Percentiles rank a stretch among this genome's conserved stretches.
Evolutionary conservation across 1,139 yeast species (phyloP).

Genomic region (Geotrichum europaeum): DNA sequence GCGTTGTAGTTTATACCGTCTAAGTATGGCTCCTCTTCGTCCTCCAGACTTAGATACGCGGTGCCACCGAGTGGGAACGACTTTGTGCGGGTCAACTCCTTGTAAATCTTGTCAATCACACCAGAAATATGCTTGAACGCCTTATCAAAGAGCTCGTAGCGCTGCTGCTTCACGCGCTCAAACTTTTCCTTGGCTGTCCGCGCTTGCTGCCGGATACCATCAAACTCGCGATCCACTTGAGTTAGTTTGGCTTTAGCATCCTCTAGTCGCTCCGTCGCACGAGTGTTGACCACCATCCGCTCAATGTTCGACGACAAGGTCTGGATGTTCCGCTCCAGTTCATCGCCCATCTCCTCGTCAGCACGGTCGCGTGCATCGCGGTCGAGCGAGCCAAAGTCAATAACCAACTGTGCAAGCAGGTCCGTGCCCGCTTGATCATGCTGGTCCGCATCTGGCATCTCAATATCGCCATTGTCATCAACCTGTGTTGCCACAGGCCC

Average conservation of each 20-base stretch:
- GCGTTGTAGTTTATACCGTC: constrained; percentile 88
- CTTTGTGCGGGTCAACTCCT: constrained; percentile 66
- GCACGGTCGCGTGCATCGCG: constrained; percentile 38
- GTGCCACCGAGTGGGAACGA: constrained; percentile 75
- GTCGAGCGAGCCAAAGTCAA: constrained; percentile 53
- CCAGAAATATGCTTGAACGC: constrained; percentile 74
- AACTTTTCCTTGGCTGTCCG: constrained; percentile 51
- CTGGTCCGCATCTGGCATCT: constrained; percentile 16
- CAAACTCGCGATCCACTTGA: constrained; percentile 61
- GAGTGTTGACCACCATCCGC: constrained; percentile 67
- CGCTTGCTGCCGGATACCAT: constrained; percentile 57
- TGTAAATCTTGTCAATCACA: constrained; percentile 72
- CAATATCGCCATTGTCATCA: constrained; percentile 20
- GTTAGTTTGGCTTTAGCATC: constrained; percentile 61
- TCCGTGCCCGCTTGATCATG: constrained; percentile 16
- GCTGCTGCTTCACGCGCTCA: constrained; percentile 50
- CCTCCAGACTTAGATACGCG: constrained; percentile 80
- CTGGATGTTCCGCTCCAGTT: constrained; percentile 44
- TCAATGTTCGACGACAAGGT: constrained; percentile 54
- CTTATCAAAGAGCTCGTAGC: constrained; percentile 57
- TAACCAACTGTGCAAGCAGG: constrained; percentile 41
- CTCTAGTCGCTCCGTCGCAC: constrained; percentile 68
- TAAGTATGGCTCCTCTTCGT: constrained; percentile 76
- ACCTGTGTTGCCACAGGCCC: constrained; percentile 15
- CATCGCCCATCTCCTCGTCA: constrained; percentile 34